phyloP scores from a whole-genome alignment of 495 filamentous ascomycete species.

The Clohesyomyces aquaticus region DNA sequence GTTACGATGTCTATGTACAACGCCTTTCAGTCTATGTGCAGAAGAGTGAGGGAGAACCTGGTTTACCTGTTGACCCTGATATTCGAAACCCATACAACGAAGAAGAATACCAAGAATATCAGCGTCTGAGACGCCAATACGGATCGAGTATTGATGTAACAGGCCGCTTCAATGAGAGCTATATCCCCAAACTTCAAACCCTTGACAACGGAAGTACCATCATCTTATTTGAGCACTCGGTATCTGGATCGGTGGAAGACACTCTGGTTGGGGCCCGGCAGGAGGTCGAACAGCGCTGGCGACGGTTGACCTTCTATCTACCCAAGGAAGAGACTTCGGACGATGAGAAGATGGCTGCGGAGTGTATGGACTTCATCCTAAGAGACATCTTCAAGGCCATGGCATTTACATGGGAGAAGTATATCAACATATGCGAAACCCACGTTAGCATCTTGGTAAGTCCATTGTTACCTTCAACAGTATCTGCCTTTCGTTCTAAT shows the following conservation, averaged over 20 bases:
- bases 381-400: constrained; percentile 57
- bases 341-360: constrained; percentile 47
- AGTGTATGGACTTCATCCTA: constrained; percentile 58
- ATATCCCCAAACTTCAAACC: constrained; percentile 42
- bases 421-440: constrained; percentile 51
- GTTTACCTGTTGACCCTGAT: constrained; percentile 38
- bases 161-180: constrained; percentile 18
- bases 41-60: constrained; percentile 39
- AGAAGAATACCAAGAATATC: constrained; percentile 31
- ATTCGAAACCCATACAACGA: constrained; percentile 44
- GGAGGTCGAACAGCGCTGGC: constrained; percentile 57
- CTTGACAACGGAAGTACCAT: constrained; percentile 59
- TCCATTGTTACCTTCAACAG: not conserved
- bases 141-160: constrained; percentile 14
- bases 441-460: constrained; percentile 53
- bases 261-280: constrained; percentile 55
- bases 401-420: constrained; percentile 51
- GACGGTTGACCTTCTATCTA: constrained; percentile 56
- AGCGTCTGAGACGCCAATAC: constrained; percentile 29
- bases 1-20: constrained; percentile 53
- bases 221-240: constrained; percentile 58
- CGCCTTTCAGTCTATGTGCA: constrained; percentile 48
- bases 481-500: not conserved
- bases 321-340: constrained; percentile 42
- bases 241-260: constrained; percentile 52